Evolutionary conservation across 345 rosid genomes (phyloP), one percentile per base, ranked within the genome.

Genomic region (Salix caprea): DNA sequence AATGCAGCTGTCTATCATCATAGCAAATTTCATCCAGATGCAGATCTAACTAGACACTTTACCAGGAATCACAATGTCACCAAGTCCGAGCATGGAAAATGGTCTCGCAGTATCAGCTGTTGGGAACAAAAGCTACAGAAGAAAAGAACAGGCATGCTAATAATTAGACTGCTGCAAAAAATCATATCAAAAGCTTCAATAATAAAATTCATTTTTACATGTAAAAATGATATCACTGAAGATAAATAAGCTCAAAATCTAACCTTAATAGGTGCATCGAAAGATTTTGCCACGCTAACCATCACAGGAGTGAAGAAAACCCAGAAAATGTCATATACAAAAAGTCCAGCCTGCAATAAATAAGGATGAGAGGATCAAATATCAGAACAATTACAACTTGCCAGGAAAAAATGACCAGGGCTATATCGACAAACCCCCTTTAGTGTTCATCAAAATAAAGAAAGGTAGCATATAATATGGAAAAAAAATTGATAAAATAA

Each of bases 1-100:
- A 11, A 12, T 2, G 16, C 34, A 19, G 28, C 32, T 24, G 61
- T 54, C 24, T 56, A 56, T 40, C n/a, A 70, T 56, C 65, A 44
- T 7, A 48, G 48, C 65, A 67, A 9, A 32, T 65, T 30, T 65
- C 26, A 37, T 19, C 24, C 67, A 7, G 11, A 64, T 23, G 37
- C 67, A 7, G 11, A 81, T 34, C 24, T 71, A 44, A 44, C 67
- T 71, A 60, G 69, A 37, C 40, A 60, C 30, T 84, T 71, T 90
- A 94, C 99, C 99, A 5, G 99, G 99, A 69, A 96, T 94, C 78
- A 96, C 99, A 86, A 96, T 94, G 73, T 93, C 99, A 79, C 99
- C 99, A 86, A 96, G 99, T 34, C 99, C 98, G 81, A 96, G 97
- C 99, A 96, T 92, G 83, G 99, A 96, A 85, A 83, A 96, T 54